Conservation (phyloP, 352 stramenopile species). For the Halophytophthora batemanensis region DNA sequence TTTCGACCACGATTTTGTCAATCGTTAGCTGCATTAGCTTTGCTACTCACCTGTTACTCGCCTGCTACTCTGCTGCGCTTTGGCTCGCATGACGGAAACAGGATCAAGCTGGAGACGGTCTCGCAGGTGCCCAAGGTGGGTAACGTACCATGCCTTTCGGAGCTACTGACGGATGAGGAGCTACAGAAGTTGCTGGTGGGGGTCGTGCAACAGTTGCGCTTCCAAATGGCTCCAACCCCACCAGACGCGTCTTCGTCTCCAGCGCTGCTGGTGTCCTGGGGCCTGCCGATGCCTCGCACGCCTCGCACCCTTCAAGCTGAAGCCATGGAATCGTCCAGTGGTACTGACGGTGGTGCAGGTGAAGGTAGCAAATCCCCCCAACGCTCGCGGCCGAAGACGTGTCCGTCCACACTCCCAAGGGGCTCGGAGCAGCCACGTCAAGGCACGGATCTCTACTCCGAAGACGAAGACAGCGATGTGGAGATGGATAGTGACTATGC, state of each 20-base stretch:
- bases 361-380: slow-evolving; percentile 7
- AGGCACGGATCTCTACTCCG: slow-evolving; percentile 5
- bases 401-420: slow-evolving; percentile 47
- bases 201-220: slow-evolving; percentile 47
- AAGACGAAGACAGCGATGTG: slow-evolving; percentile 18
- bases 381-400: slow-evolving; percentile 38
- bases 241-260: slow-evolving; percentile 4
- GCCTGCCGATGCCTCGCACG: slow-evolving; percentile 1
- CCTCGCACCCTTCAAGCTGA: too few species aligned
- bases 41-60: too few species aligned
- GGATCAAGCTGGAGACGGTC: slow-evolving; percentile 76
- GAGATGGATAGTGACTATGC: background rate
- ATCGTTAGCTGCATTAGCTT: background rate
- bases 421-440: slow-evolving; percentile 8
- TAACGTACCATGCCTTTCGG: slow-evolving; percentile 70
- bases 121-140: slow-evolving; percentile 32
- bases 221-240: slow-evolving; percentile 28
- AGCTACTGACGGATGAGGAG: slow-evolving; percentile 56
- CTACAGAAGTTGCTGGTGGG: slow-evolving; percentile 56
- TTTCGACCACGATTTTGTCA: background rate
- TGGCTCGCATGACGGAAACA: slow-evolving; percentile 11
- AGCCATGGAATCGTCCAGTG: background rate
- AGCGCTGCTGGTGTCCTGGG: slow-evolving; percentile 19
- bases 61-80: background rate
- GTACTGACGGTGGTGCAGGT: background rate